Evolutionary conservation across 495 filamentous ascomycete genomes (phyloP), one percentile per base, ranked within the genome.

Genomic region (Bryoglossum gracile): DNA sequence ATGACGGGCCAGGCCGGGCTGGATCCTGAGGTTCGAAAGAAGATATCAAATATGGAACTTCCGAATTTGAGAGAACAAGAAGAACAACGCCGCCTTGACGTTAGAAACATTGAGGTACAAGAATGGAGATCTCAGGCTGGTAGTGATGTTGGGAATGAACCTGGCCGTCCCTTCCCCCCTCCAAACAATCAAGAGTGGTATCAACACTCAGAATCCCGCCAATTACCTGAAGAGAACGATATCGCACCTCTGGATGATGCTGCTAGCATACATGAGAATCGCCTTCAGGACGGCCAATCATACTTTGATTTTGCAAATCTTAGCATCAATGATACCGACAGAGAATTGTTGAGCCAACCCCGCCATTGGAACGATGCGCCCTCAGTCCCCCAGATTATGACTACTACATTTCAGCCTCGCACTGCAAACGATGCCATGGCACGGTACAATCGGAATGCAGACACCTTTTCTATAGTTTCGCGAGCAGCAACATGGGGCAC

Each of bases 401-500:
- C 42, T 13, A 60, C 65, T 1, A 50, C 45, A 19, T 49, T 35
- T 23, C 65, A 64, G 35, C 75, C 75, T n/a, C 40, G 59, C 21
- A 77, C 66, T 14, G 66, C 76, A 3, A 68, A 75, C 23, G 72
- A 64, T 16, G 75, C 75, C n/a, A 80, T 80, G 0, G 65, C 59
- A 17, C 62, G 54, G 28, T 77, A 71, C 44, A 62, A 71, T 13
- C 62, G 65, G 54, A 70, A 67, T 50, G 62, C 67, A 33, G 75
- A 78, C 44, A 72, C 65, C 30, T 65, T 69, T 8, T 77, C 74
- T 1, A 65, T 76, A 11, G 63, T 75, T 17, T 89, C 86, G 3
- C 72, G 82, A 35, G 72, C 76, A 19, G 85, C 84, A 18, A 90
- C 86, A 2, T 86, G 83, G 81, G 83, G 83, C 9, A 85, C 82